A percentile compares a stretch with the other conserved stretches of the same genome.
Conservation (phyloP, 345 rosid genomes). For the Melaleuca quinquenervia region DNA sequence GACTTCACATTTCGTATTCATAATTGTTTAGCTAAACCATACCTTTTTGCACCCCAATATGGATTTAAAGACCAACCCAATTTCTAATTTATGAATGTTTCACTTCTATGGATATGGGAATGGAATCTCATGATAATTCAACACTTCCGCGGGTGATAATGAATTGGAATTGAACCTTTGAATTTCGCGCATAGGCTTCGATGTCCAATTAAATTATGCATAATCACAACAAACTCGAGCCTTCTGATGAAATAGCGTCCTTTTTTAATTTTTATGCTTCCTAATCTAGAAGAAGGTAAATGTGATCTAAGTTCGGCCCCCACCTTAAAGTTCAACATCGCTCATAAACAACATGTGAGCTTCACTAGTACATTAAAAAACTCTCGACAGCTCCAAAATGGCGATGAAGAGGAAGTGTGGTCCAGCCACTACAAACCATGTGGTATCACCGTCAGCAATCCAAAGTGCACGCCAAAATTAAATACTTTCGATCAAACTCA, state of each 20-base stretch:
- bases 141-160: background rate
- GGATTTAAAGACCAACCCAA: background rate
- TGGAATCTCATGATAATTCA: background rate
- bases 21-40: fast-evolving
- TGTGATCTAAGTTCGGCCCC: background rate
- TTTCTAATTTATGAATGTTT: too few species aligned
- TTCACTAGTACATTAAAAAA: background rate
- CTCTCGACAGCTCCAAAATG: background rate
- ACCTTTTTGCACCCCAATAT: background rate
- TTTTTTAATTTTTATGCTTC: background rate
- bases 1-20: background rate
- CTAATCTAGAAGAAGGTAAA: background rate
- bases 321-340: background rate
- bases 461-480: background rate
- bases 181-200: fast-evolving
- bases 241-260: too few species aligned
- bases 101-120: background rate
- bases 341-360: background rate
- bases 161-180: background rate
- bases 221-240: background rate
- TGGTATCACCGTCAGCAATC: background rate
- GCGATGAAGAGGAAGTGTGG: background rate
- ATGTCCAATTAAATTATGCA: background rate
- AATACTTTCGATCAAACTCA: background rate
- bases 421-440: background rate